Base-by-base conservation (phyloP, 768 basidiomycete genomes). In the Serendipita indica region DNA sequence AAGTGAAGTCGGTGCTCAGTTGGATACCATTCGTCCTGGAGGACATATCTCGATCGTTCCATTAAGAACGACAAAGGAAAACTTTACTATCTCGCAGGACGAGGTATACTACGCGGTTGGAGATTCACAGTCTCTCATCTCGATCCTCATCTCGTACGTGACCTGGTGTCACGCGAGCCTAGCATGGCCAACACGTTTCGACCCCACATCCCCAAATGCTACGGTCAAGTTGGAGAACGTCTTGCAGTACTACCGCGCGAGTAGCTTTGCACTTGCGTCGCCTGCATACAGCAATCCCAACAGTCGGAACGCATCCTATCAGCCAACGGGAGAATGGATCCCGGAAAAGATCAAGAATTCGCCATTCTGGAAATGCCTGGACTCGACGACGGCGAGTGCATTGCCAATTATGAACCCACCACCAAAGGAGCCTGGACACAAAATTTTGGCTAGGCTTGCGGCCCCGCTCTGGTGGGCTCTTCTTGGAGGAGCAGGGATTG, bases 231-330 rank as follows among this genome's bases (percentile, higher is more conserved):
- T 54, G 49, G 49, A 60, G 30, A 46, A 60, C 20, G 59, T 52
- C 3, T 22, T 62, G 22, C 59, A 63, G 54, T 62, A 62, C 49
- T 62, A 59, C 39, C 58, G 61, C 27, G 61, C 61, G 16, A 54
- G 45, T 22, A 3, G 33, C 2, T 58, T 62, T 20, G 61, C 52
- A 32, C 52, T 62, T 14, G 52, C 58, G 28, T 58, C 58, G 1
- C 35, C 33, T 3, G 45, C 33, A 14, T 62, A 62, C 61, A 62
- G 59, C 58, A 62, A 62, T 58, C 52, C 58, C 1, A 16, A 22
- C 30, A 28, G 20, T 27, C 49, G 49, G 7, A 32, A n/a, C 10
- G n/a, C 20, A 25, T 27, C 16, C 5, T 7, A 54, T 54, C n/a
- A 18, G 2, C 5, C 20, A n/a, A 27, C 16, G 16, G 32, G 3